These are phyloP conservation scores for Hirsutella thompsonii DNA, from an alignment of 2,329 filamentous ascomycete species.

Conservation along the genomic window DNA sequence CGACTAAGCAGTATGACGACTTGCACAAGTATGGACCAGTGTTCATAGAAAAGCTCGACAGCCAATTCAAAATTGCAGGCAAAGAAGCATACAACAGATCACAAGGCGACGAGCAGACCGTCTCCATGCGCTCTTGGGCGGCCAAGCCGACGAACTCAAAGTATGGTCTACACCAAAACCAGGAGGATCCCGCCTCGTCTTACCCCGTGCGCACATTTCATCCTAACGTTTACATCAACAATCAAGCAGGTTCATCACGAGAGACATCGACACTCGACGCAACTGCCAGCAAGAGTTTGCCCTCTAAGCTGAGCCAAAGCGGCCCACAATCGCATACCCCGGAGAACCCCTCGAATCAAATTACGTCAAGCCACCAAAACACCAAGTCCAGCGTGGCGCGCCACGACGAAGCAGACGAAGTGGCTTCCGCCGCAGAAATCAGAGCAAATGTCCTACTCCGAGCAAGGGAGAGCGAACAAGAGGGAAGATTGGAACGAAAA, in stretches of 20 bases:
- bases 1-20: slow-evolving; percentile 25
- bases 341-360: too few species aligned
- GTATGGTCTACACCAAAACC: not conserved
- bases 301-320: too few species aligned
- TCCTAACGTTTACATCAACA: slow-evolving; percentile 21
- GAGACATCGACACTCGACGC: slow-evolving; percentile 24
- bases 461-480: slow-evolving; percentile 10
- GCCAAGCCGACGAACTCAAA: not conserved
- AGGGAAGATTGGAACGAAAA: slow-evolving; percentile 6
- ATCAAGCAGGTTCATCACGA: slow-evolving; percentile 26
- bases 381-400: too few species aligned
- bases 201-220: slow-evolving; percentile 9
- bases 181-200: not conserved
- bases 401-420: slow-evolving; percentile 4
- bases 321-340: too few species aligned
- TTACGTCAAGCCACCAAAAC: too few species aligned
- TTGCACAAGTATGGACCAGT: slow-evolving; percentile 22
- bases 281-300: slow-evolving; percentile 16
- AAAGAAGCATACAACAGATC: not conserved
- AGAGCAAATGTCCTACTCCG: slow-evolving; percentile 17
- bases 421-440: slow-evolving; percentile 17
- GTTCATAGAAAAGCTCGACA: slow-evolving; percentile 23
- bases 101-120: not conserved
- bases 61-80: slow-evolving; percentile 10
- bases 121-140: too few species aligned